Base-by-base conservation (phyloP, 179 eudicot species). In the Monotropa hypopitys region DNA sequence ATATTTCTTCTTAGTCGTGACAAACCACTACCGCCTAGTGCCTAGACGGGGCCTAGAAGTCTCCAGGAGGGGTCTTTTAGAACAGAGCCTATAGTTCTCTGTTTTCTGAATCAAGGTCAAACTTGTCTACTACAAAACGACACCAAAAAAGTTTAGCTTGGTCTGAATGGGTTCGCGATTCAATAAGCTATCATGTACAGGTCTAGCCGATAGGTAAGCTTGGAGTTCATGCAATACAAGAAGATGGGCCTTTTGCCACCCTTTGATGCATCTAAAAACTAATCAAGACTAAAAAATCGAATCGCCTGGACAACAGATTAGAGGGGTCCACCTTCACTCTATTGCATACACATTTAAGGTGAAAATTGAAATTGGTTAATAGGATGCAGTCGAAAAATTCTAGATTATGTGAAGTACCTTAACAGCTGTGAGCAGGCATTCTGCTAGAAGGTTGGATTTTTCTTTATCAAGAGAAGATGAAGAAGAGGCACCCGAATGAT, bases 391-490 rank as follows among this genome's bases (percentile, higher is more conserved):
- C 40, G 54, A 54, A 2, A 28, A 71, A 73, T 35, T 62, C 26
- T 35, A 61, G 28, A 46, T 16, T 11, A 45, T 57, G 15, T 46
- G 45, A 10, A 62, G 30, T 86, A 93, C 99, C 98, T 95, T 95
- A 63, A 95, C 89, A 59, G 93, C 84, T 50, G 98, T 81, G 73
- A 95, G 89, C 80, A 95, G 90, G 82, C 97, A 93, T 57, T 93
- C 97, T 32, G 85, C 85, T 66, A 91, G 86, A 84, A 95, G 91
- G 75, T 70, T 82, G 77, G 88, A 85, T 61, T 75, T 82, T 57
- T 91, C 92, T 78, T 84, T 87, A 53, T 84, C 90, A 77, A 77
- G 70, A 70, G 83, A 80, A 63, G 87, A 83, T 79, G 97, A 90
- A 56, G 91, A 89, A 53, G 88, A 79, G 59, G 83, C 90, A 82